Evolutionary conservation across 164 flowering plant species (phyloP).

Genomic region (Litsea cubeba): DNA sequence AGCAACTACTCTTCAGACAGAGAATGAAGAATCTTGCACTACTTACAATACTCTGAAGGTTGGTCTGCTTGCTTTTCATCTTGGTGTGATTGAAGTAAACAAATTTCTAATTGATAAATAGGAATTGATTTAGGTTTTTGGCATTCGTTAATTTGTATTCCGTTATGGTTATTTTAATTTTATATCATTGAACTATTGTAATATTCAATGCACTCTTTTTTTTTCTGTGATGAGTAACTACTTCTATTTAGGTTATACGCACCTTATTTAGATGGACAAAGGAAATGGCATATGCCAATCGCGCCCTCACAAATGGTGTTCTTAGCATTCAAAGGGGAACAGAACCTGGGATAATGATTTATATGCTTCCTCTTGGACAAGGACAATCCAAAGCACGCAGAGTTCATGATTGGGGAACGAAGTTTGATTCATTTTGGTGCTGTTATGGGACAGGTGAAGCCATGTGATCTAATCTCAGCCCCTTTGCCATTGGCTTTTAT

Average conservation of each 20-base stretch:
- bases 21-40: constrained; percentile 91
- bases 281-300: constrained; percentile 83
- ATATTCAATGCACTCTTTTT: neutral
- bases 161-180: neutral
- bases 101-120: neutral
- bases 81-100: neutral
- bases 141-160: neutral
- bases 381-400: constrained; percentile 68
- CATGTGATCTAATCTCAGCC: neutral
- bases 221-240: neutral
- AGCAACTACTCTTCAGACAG: constrained; percentile 53
- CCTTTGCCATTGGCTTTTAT: no score
- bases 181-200: neutral
- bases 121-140: neutral
- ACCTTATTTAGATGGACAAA: constrained; percentile 90
- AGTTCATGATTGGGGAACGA: constrained; percentile 84
- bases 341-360: constrained; percentile 90
- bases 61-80: constrained; percentile 9
- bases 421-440: constrained; percentile 75
- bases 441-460: constrained; percentile 91
- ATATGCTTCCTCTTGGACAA: constrained; percentile 82
- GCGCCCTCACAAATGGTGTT: constrained; percentile 89
- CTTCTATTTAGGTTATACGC: constrained; percentile 61
- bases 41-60: constrained; percentile 97
- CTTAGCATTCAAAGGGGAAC: constrained; percentile 84